Percentiles rank a stretch among this genome's conserved stretches.
Conservation (phyloP, 306 rosid genomes). For the Sechiopsis laciniata region DNA sequence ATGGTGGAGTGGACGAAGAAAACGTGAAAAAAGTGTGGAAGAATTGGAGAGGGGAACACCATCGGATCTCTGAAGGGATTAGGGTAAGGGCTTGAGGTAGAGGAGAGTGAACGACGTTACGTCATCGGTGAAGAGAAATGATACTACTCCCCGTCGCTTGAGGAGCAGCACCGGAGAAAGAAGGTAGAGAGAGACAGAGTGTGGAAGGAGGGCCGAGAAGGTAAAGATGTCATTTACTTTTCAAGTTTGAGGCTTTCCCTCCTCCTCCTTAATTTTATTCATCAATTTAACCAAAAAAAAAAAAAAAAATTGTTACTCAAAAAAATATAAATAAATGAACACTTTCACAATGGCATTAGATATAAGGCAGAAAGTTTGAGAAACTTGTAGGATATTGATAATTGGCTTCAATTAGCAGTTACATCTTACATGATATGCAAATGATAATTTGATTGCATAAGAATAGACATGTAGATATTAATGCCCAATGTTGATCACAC, state of each 20-base stretch:
- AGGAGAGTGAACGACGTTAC: too few relatives aligned
- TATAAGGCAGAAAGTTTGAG: neutral
- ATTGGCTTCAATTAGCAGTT: neutral
- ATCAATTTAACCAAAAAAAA: neutral
- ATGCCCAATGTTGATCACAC: neutral
- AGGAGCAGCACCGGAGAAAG: too few relatives aligned
- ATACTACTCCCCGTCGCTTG: too few relatives aligned
- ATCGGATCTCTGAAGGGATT: too few relatives aligned
- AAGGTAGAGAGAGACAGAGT: too few relatives aligned
- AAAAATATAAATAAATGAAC: conserved; percentile 12
- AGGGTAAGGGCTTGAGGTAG: too few relatives aligned
- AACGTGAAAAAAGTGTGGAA: too few relatives aligned
- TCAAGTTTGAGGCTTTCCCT: neutral
- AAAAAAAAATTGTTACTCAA: neutral
- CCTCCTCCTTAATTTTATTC: neutral
- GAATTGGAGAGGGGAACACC: too few relatives aligned
- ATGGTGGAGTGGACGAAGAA: too few relatives aligned
- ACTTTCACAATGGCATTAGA: conserved; percentile 41
- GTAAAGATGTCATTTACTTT: neutral
- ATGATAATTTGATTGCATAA: neutral
- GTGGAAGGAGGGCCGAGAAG: too few relatives aligned
- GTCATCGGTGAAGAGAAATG: too few relatives aligned
- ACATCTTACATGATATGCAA: conserved; percentile 1
- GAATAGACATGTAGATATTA: neutral
- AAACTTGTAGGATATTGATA: neutral